Evolutionary conservation across 768 basidiomycete genomes (phyloP), one percentile per base, ranked within the genome.

Genomic region (Suillus ampliporus): DNA sequence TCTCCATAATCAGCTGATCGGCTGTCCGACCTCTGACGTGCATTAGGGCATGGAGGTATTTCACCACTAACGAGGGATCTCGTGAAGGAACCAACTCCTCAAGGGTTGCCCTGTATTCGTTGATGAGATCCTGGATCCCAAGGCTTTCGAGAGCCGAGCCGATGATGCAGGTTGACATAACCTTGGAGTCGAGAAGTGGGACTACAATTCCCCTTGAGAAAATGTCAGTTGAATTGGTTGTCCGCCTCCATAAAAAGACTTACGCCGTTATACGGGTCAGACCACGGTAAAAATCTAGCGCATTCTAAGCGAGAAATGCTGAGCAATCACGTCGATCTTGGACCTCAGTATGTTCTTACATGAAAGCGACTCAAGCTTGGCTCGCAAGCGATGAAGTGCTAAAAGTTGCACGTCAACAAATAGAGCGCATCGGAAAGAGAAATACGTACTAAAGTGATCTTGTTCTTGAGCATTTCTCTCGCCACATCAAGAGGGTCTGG

Each of bases 301-400:
- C 58, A 19, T 52, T 52, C 44, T 60, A 26, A 10, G 21, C 15
- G 28, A 26, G 11, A 13, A 19, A 31, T 34, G 17, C 53, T 53
- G 10, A 31, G 31, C 17, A 11, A 53, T 51, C 4, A 31, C 26
- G 5, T 41, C 13, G 31, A 51, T 23, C 34, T 4, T 35, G 46
- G 21, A 35, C 26, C 26, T n/a, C 14, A 6, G 19, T 58, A 35
- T 52, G 46, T n/a, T 58, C 57, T 31, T 60, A 60, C 58, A 52
- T 60, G 34, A 26, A 31, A 60, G 28, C 14, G 17, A 38, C 46
- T 26, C 26, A 60, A 38, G 15, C 47, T 60, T 23, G 58, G 85
- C 67, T 87, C 86, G 73, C 85, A 87, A 0, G 84, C 86, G 35
- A 86, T 81, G 66, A 85, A 80, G 71, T 86, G 86, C 84, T 85